These are phyloP conservation scores for Aspergillus hancockii DNA, from an alignment of 495 filamentous ascomycete species.

Conservation along the genomic window DNA sequence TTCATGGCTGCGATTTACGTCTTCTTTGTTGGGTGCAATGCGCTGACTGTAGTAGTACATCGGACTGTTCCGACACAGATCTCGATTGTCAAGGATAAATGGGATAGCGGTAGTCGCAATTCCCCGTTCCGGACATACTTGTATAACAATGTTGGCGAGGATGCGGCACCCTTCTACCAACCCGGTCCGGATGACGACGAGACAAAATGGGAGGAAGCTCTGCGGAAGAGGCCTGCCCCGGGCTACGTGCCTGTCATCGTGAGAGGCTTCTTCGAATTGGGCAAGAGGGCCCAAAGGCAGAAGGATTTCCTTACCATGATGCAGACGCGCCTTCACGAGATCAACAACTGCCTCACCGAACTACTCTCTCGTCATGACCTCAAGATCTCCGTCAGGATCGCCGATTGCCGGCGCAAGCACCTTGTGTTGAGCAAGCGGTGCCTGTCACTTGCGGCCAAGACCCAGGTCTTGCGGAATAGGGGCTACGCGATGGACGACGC, in stretches of 20 bases:
- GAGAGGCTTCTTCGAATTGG: constrained; percentile 69
- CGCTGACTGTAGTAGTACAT: constrained; percentile 47
- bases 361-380: constrained; percentile 83
- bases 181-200: constrained; percentile 76
- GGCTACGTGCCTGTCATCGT: constrained; percentile 75
- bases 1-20: not conserved
- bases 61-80: constrained; percentile 88
- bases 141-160: constrained; percentile 86
- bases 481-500: constrained; percentile 90
- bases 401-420: constrained; percentile 80
- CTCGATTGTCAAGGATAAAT: constrained; percentile 74
- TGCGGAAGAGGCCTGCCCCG: constrained; percentile 75
- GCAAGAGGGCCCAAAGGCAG: constrained; percentile 76
- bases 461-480: constrained; percentile 85
- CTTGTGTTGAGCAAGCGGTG: constrained; percentile 77
- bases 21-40: not conserved
- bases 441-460: constrained; percentile 82
- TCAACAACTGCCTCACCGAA: constrained; percentile 78
- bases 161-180: constrained; percentile 77
- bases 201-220: constrained; percentile 89
- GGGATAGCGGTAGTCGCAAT: constrained; percentile 68
- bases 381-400: constrained; percentile 73
- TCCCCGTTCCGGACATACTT: constrained; percentile 89
- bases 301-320: constrained; percentile 69
- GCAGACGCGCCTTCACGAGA: constrained; percentile 82